Percentiles rank a stretch among this genome's conserved stretches.
phyloP scores from a whole-genome alignment of 106 monocot genomes.

The Vanilla planifolia region DNA sequence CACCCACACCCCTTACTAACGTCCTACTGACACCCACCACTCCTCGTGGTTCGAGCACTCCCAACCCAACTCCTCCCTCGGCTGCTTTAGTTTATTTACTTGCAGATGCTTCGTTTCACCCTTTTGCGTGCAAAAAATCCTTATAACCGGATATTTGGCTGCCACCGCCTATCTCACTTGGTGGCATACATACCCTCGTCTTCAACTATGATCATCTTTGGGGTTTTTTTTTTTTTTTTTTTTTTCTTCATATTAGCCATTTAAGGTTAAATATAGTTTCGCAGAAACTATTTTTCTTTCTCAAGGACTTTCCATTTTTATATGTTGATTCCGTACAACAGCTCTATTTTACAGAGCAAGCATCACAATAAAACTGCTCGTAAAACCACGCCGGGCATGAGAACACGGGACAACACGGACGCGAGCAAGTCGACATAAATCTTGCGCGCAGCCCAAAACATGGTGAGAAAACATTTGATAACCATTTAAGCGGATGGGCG shows the following conservation, averaged over 20 bases:
- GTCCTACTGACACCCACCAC: not conserved
- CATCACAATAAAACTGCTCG: too few species aligned
- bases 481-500: not conserved
- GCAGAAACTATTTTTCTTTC: too few species aligned
- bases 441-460: not conserved
- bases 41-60: slow-evolving; percentile 7
- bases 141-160: slow-evolving; percentile 8
- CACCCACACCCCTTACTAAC: not conserved
- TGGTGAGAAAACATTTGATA: not conserved
- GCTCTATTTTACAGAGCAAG: too few species aligned
- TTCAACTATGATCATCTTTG: not conserved
- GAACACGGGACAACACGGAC: too few species aligned
- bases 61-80: not conserved
- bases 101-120: not conserved
- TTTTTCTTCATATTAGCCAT: not conserved
- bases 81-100: not conserved
- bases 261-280: not conserved
- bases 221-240: not conserved
- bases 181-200: too few species aligned
- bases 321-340: not conserved
- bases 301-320: not conserved
- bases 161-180: too few species aligned
- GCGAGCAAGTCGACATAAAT: too few species aligned
- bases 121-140: slow-evolving; percentile 3
- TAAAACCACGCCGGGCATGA: too few species aligned